Evolutionary conservation across 2,329 filamentous ascomycete species (phyloP), one percentile per base, ranked within the genome.

Genomic region (Trichoderma guizhouense): DNA sequence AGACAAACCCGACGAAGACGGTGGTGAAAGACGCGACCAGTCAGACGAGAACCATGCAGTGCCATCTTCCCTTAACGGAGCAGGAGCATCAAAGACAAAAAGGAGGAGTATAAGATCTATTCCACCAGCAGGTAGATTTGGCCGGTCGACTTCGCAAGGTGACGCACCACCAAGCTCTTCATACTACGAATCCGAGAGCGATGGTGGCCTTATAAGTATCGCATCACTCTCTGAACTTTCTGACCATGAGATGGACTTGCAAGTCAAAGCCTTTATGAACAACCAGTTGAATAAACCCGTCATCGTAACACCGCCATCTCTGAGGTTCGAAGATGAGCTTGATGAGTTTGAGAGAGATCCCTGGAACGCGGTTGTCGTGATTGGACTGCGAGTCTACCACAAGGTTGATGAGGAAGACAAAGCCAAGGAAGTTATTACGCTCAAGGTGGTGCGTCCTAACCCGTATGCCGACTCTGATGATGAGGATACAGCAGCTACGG

Each of bases 301-400:
- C 11, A 26, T 34, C 15, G 28, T 60, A 11, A 30, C 34, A 12
- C 15, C 64, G 0, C 24, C 39, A 1, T 26, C 34, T 43, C 15
- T 32, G 5, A 71, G 30, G n/a, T 72, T 57, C 36, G 77, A 79
- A 0, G 84, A 85, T n/a, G 84, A 86, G 7, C 83, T 83, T 11
- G 87, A 88, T 74, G 87, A 89, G 71, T 86, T 86, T 63, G 85
- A 88, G 73, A 82, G 83, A 28, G 85, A 88, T 53, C 86, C 88
- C 0, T 91, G 89, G 89, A 91, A 91, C 76, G 89, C 89, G 5
- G 85, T 90, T n/a, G 86, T 83, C 3, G 86, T 90, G 11, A 84
- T 91, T 2, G 88, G 89, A 0, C 79, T 91, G 61, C 84, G 88
- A n/a, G 85, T 91, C 2, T 91, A 90, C 77, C 85, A 86, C 77